Percentiles rank a stretch among this genome's conserved stretches.
phyloP scores from a whole-genome alignment of 163 green algal genomes.

The Chlamydomonas reinhardtii region DNA sequence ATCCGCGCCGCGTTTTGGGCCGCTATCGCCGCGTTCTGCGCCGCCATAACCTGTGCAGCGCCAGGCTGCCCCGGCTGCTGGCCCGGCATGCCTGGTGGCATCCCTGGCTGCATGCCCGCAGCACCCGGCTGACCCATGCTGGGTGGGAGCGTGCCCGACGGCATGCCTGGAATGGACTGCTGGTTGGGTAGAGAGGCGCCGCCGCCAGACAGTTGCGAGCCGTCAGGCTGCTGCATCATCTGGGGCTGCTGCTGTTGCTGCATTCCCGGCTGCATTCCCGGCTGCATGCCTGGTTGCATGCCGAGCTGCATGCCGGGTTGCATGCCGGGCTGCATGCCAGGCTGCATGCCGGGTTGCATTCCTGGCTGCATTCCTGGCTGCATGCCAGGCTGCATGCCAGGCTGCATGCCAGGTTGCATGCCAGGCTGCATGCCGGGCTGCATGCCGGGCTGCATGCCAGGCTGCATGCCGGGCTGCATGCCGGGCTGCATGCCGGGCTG shows the following conservation, averaged over 20 bases:
- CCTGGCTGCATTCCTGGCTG: background rate
- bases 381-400: background rate
- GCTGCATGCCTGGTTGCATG: background rate
- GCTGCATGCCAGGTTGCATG: slow-evolving; percentile 16
- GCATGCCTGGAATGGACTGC: too few relatives aligned
- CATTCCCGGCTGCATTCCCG: too few relatives aligned
- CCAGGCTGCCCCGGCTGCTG: background rate
- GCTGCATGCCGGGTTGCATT: background rate
- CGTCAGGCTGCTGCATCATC: too few relatives aligned
- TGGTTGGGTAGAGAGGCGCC: too few relatives aligned
- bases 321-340: background rate
- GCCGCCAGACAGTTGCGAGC: too few relatives aligned
- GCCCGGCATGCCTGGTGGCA: background rate
- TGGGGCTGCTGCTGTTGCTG: too few relatives aligned
- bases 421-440: background rate
- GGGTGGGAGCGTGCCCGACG: background rate
- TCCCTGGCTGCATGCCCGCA: background rate
- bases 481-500: slow-evolving; percentile 17
- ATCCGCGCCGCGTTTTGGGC: background rate
- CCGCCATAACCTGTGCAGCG: background rate
- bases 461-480: slow-evolving; percentile 10
- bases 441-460: background rate
- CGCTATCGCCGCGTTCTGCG: slow-evolving; percentile 1
- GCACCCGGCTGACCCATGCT: background rate
- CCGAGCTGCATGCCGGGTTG: background rate